Conservation (phyloP, 495 filamentous ascomycete genomes). For the Acidomyces sp. region DNA sequence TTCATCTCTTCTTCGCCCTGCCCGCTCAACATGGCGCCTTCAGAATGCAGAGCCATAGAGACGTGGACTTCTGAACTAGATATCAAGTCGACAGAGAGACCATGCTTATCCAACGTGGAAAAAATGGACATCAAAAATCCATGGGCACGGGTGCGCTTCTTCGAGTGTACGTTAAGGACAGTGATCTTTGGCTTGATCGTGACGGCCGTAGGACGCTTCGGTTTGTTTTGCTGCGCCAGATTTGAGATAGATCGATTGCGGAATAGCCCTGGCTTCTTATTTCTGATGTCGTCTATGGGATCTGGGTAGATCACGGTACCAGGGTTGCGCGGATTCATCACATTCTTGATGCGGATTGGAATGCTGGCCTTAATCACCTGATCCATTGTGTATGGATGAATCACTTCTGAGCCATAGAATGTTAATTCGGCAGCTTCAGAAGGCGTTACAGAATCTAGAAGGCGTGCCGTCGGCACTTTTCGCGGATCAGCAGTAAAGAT, state of each 20-base stretch:
- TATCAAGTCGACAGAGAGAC: constrained; percentile 80
- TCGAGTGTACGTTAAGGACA: constrained; percentile 89
- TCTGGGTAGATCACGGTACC: constrained; percentile 70
- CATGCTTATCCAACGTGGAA: constrained; percentile 63
- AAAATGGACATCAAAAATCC: constrained; percentile 90
- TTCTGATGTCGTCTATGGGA: constrained; percentile 34
- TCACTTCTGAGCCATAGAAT: constrained; percentile 54
- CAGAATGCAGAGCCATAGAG: constrained; percentile 80
- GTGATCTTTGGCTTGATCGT: constrained; percentile 90
- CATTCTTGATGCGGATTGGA: constrained; percentile 95
- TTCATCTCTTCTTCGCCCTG: constrained; percentile 49
- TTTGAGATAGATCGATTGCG: constrained; percentile 25
- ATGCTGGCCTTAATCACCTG: constrained; percentile 88
- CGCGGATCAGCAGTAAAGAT: constrained; percentile 46
- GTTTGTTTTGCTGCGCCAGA: constrained; percentile 7
- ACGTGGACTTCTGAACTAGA: constrained; percentile 91
- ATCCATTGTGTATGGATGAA: constrained; percentile 97
- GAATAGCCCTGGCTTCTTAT: constrained; percentile 31
- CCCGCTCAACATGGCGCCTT: constrained; percentile 33
- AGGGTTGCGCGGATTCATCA: constrained; percentile 77
- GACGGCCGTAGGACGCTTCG: constrained; percentile 64
- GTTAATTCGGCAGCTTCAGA: constrained; percentile 42
- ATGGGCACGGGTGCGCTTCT: constrained; percentile 75
- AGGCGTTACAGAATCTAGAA: constrained; percentile 38
- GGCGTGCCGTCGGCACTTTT: constrained; percentile 38